Evolutionary conservation across 345 rosid species (phyloP).

Genomic region (Garcia nutans): DNA sequence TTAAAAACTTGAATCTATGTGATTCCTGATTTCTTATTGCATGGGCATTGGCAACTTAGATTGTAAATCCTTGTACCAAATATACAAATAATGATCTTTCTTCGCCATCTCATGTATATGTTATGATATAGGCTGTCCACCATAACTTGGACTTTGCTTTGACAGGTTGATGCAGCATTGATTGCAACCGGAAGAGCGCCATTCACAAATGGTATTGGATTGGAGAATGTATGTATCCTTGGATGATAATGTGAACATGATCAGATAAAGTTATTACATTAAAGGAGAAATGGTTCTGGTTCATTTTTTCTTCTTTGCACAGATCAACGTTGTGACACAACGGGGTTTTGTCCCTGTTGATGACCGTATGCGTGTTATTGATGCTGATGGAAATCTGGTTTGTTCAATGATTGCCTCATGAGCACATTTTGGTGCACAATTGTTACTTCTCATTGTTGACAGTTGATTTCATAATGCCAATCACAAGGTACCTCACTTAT

Average conservation of each 20-base stretch:
- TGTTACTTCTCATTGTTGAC: constrained; percentile 8
- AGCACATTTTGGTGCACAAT: neutral
- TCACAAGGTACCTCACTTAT: constrained; percentile 76
- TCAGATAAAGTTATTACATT: neutral
- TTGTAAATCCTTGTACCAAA: neutral
- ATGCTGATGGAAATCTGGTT: constrained; percentile 78
- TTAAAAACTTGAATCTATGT: neutral
- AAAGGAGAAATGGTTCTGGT: constrained; percentile 10
- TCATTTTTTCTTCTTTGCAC: constrained; percentile 15
- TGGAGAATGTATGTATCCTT: constrained; percentile 68
- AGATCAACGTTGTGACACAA: constrained; percentile 87
- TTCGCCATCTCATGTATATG: neutral
- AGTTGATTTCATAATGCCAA: constrained; percentile 10
- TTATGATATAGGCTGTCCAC: neutral
- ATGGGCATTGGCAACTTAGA: neutral
- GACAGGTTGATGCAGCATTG: constrained; percentile 91
- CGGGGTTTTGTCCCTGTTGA: constrained; percentile 93
- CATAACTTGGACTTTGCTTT: constrained; percentile 18
- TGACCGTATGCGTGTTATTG: constrained; percentile 84
- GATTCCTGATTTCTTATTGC: neutral
- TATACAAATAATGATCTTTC: constrained; percentile 1
- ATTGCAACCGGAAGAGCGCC: constrained; percentile 99
- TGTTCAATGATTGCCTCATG: constrained; percentile 18
- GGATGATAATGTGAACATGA: constrained; percentile 7
- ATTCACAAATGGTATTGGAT: constrained; percentile 92